phyloP scores from a whole-genome alignment of 805 yeast species.

The Saccharomycodes ludwigii region DNA sequence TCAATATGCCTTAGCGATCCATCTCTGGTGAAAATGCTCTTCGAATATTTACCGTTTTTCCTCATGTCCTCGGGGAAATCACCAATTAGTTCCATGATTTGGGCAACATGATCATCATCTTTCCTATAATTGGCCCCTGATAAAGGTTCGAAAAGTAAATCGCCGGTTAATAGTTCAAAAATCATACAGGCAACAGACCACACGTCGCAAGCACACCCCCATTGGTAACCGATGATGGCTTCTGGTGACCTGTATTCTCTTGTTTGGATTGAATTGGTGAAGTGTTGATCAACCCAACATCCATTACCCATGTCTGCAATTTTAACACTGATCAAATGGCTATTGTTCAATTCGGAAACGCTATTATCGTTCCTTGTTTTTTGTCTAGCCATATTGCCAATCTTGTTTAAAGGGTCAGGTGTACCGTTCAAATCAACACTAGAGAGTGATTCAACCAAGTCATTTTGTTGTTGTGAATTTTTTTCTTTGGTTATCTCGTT shows the following conservation, averaged over 20 bases:
- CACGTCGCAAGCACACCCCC: slow-evolving; percentile 94
- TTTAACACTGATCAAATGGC: slow-evolving; percentile 61
- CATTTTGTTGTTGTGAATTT: too few species aligned
- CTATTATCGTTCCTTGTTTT: too few species aligned
- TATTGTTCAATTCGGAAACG: too few species aligned
- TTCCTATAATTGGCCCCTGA: slow-evolving; percentile 65
- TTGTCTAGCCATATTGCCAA: too few species aligned
- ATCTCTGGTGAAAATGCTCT: slow-evolving; percentile 50
- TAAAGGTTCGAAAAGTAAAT: slow-evolving; percentile 81
- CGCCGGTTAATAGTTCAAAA: slow-evolving; percentile 89
- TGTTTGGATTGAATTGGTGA: slow-evolving; percentile 83
- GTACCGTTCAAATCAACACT: too few species aligned
- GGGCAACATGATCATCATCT: slow-evolving; percentile 95
- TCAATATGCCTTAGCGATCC: slow-evolving; percentile 69
- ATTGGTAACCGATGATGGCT: slow-evolving; percentile 59
- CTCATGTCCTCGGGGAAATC: slow-evolving; percentile 48
- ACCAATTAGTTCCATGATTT: slow-evolving; percentile 76
- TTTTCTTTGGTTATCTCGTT: too few species aligned
- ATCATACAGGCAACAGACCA: slow-evolving; percentile 94
- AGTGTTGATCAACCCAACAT: slow-evolving; percentile 69
- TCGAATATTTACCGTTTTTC: slow-evolving; percentile 47
- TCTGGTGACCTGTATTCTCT: slow-evolving; percentile 92
- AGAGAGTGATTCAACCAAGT: too few species aligned
- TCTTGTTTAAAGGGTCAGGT: too few species aligned
- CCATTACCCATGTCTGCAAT: slow-evolving; percentile 93